phyloP scores from a whole-genome alignment of 306 rosid genomes.

The Quercus parvula region DNA sequence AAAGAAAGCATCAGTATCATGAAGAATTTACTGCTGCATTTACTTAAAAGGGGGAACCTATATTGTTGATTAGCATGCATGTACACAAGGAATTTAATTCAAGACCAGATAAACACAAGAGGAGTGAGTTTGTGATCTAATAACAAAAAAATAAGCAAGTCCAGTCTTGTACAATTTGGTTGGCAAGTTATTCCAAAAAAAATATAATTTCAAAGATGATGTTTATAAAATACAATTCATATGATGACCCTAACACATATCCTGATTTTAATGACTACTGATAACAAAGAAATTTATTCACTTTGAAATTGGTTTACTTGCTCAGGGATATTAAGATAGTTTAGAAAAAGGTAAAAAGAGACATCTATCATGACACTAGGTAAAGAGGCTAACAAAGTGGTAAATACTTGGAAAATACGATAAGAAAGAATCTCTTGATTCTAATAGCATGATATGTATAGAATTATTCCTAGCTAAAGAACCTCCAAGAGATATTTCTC shows the following conservation, averaged over 20 bases:
- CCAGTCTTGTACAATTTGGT: too few relatives aligned
- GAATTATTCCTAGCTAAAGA: background rate
- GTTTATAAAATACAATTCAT: background rate
- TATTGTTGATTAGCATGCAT: too few relatives aligned
- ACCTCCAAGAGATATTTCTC: background rate
- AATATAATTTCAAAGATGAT: too few relatives aligned
- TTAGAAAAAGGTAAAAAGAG: background rate
- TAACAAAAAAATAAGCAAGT: too few relatives aligned
- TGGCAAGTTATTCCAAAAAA: too few relatives aligned
- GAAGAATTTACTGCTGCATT: too few relatives aligned
- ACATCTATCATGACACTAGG: background rate
- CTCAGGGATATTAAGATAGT: background rate
- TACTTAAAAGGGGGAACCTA: too few relatives aligned
- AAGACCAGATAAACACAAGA: too few relatives aligned
- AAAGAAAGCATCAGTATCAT: too few relatives aligned
- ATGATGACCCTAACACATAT: background rate
- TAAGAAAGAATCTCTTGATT: background rate
- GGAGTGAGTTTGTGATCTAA: too few relatives aligned
- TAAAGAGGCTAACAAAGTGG: background rate
- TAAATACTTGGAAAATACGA: background rate
- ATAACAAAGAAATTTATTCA: background rate
- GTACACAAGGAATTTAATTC: too few relatives aligned
- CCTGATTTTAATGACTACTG: background rate
- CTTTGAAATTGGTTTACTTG: background rate
- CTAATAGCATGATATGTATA: background rate